phyloP scores from a whole-genome alignment of 2,329 filamentous ascomycete genomes.

The Colletotrichum horii region DNA sequence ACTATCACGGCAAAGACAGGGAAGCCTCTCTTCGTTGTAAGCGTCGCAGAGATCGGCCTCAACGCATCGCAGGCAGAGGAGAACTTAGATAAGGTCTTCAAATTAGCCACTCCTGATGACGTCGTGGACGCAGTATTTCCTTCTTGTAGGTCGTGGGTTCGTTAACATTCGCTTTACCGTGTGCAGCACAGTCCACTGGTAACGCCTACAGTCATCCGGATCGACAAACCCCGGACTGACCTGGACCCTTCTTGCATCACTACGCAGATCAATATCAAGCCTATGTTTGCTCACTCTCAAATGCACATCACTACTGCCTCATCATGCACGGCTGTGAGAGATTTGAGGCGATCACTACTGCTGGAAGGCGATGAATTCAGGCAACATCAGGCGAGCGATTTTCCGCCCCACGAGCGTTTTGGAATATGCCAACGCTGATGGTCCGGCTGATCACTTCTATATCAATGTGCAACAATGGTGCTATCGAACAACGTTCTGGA shows the following conservation, averaged over 20 bases:
- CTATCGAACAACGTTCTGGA: not conserved
- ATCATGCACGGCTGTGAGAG: not conserved
- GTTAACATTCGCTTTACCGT: not conserved
- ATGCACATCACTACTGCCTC: not conserved
- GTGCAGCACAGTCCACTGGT: conserved; percentile 14
- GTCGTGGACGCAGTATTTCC: not conserved
- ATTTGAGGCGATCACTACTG: not conserved
- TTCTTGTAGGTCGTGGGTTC: not conserved
- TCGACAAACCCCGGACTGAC: not conserved
- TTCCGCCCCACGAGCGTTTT: not conserved
- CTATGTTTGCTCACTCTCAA: not conserved
- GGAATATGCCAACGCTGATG: not conserved
- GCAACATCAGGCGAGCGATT: not conserved
- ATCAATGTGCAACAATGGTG: not conserved
- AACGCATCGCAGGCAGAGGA: too few relatives aligned
- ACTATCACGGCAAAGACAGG: too few relatives aligned
- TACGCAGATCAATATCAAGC: not conserved
- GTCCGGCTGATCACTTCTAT: not conserved
- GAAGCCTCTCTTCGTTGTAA: too few relatives aligned
- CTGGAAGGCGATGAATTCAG: not conserved
- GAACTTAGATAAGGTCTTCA: too few relatives aligned
- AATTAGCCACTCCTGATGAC: too few relatives aligned
- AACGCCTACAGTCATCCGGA: not conserved
- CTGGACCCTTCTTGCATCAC: conserved; percentile 18
- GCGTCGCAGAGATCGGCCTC: too few relatives aligned